Percentiles rank a stretch among this genome's conserved stretches.
Evolutionary conservation across 2,329 filamentous ascomycete genomes (phyloP).

Genomic region (Metarhizium robertsii): DNA sequence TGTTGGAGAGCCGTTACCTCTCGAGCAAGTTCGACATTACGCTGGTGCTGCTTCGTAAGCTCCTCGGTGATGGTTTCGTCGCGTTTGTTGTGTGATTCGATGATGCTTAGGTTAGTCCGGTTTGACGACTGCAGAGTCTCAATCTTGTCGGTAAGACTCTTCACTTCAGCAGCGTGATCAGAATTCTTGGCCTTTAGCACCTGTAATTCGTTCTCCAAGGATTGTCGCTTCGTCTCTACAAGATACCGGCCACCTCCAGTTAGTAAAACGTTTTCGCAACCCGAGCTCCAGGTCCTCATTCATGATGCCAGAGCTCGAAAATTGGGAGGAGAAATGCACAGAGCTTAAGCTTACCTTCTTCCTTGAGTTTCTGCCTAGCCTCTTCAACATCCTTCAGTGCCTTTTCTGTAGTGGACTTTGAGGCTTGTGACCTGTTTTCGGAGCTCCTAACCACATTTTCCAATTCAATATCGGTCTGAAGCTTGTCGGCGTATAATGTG

Average conservation of each 20-base stretch:
- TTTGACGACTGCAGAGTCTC: conserved; percentile 83
- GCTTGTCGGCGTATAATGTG: conserved; percentile 74
- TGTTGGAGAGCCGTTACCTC: conserved; percentile 78
- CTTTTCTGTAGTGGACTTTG: conserved; percentile 76
- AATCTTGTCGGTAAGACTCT: conserved; percentile 73
- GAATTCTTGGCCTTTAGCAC: conserved; percentile 65
- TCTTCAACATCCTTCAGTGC: conserved; percentile 76
- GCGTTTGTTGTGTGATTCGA: conserved; percentile 81
- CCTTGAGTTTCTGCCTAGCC: conserved; percentile 68
- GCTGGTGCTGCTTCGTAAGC: conserved; percentile 79
- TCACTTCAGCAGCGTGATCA: conserved; percentile 64
- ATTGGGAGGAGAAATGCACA: conserved; percentile 9
- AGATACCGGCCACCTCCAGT: background rate
- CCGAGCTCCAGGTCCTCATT: background rate
- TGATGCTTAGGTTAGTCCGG: conserved; percentile 76
- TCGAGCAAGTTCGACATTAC: conserved; percentile 73
- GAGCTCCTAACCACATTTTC: conserved; percentile 80
- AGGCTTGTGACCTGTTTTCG: conserved; percentile 71
- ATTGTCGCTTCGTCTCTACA: conserved; percentile 64
- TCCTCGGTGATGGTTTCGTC: conserved; percentile 83
- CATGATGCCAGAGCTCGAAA: background rate
- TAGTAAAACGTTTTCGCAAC: background rate
- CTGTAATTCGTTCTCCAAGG: conserved; percentile 74
- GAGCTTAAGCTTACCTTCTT: conserved; percentile 56
- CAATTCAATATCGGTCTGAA: conserved; percentile 83